These are phyloP conservation scores for Leishmania aethiopica DNA, from an alignment of 208 protist genomes.

Conservation along the genomic window DNA sequence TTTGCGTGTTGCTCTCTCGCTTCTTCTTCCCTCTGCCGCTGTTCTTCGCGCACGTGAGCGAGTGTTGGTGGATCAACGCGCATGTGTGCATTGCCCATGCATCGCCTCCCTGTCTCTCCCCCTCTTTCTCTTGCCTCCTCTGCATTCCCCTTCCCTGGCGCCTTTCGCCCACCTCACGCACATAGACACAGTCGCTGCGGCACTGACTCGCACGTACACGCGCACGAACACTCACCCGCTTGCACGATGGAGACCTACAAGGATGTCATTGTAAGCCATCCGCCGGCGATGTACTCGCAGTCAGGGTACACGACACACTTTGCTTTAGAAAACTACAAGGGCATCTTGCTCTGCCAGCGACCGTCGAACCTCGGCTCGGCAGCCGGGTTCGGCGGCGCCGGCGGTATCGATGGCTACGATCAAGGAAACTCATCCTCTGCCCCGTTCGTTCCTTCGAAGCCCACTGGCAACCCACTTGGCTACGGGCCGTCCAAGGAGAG, in stretches of 20 bases:
- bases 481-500: slow-evolving; percentile 69
- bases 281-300: slow-evolving; percentile 74
- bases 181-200: background rate
- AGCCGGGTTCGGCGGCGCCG: slow-evolving; percentile 6
- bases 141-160: background rate
- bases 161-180: background rate
- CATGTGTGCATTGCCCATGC: background rate
- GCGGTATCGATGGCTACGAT: background rate
- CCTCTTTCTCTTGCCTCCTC: background rate
- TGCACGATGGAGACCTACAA: slow-evolving; percentile 85
- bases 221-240: background rate
- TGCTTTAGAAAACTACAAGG: slow-evolving; percentile 92
- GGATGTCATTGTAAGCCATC: slow-evolving; percentile 89
- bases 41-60: background rate
- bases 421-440: slow-evolving; percentile 1
- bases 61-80: background rate
- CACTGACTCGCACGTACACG: background rate
- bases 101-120: background rate
- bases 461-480: slow-evolving; percentile 56
- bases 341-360: slow-evolving; percentile 86
- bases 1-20: background rate
- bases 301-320: slow-evolving; percentile 40
- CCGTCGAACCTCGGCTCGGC: slow-evolving; percentile 48
- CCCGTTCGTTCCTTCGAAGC: slow-evolving; percentile 67
- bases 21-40: background rate